Base-by-base conservation (phyloP, 768 basidiomycete species). In the Xanthoconium purpureum region DNA sequence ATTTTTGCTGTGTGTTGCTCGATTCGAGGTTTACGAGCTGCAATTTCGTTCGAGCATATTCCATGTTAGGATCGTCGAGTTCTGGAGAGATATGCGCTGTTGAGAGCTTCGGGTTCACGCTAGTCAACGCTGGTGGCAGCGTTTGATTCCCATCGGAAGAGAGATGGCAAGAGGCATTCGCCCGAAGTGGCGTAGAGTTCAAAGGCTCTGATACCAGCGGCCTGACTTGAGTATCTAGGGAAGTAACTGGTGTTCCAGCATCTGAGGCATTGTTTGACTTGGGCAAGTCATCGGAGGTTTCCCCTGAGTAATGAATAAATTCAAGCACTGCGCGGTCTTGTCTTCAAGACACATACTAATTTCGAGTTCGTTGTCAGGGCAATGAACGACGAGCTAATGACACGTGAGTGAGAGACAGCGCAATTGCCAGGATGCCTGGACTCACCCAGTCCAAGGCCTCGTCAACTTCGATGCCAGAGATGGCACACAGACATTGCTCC, bases 361-460 rank as follows among this genome's bases (percentile, higher is more conserved):
- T 46, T 71, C 72, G 3, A 89, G 71, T 59, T 89, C 88, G 42
- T 80, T 79, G 54, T 84, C 80, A 11, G 80, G 65, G 65, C 84
- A 88, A 69, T 86, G 80, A 7, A 85, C 61, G 67, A 80, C 83
- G 36, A 93, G 77, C 92, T 93, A 24, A 40, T 32, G 17, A 18
- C 30, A 39, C 24, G n/a, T 68, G 43, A 62, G 60, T 10, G 43
- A 33, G 43, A 33, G 50, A 38, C 17, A 46, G 35, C 29, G 28
- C 47, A 20, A 44, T 51, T 24, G 33, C 52, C 4, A 3, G 15
- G 28, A 48, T 49, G 24, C 29, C 18, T 35, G 18, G 28, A 70
- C 83, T 54, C 61, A 96, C 93, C 96, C 96, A 98, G 66, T 94
- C 88, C 51, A 89, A 80, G 11, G 91, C 93, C 50, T 93, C 89